Base-by-base conservation (phyloP, 2,329 filamentous ascomycete genomes). In the Hyphodiscus sp. region DNA sequence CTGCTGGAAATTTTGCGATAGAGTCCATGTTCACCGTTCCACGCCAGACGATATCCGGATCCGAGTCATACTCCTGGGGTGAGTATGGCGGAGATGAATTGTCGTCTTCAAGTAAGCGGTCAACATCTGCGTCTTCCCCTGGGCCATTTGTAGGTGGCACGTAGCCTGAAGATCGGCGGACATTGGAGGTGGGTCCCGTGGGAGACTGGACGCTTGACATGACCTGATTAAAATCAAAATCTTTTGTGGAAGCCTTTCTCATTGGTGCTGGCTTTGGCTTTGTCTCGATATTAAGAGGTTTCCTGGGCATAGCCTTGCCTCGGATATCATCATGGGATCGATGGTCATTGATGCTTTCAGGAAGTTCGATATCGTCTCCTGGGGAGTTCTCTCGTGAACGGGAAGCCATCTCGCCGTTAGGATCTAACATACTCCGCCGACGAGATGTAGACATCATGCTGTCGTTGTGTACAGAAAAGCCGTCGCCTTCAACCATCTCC, bases 201-300 rank as follows among this genome's bases (percentile, higher is more conserved):
- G 91, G 90, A 1, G 90, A 94, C 62, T 86, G 85, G 42, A 95
- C 89, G 59, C 85, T 88, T 5, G 85, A 87, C 69, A 91, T 94
- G 23, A 96, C 89, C 57, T 88, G 87, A 63, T 89, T 85, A 66
- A 96, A 89, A 65, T 95, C 88, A 64, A 95, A 95, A 63, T 84
- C 58, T 19, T 51, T 45, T 23, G 47, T 49, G 13, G 59, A 53
- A 46, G 50, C 54, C 47, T 60, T 58, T 26, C 65, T 67, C 54
- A 64, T 56, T 9, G 47, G 33, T 23, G 57, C 53, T 2, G 58
- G 56, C 2, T 54, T 38, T 19, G 59, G 47, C 29, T 62, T 63
- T 2, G 65, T 67, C 38, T 69, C 62, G 26, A 69, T 63, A 7
- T 61, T 59, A n/a, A 64, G 54, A n/a, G 67, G 57, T n/a, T 62